Evolutionary conservation across 495 filamentous ascomycete genomes (phyloP).

Genomic region (Amphirosellinia nigrospora): DNA sequence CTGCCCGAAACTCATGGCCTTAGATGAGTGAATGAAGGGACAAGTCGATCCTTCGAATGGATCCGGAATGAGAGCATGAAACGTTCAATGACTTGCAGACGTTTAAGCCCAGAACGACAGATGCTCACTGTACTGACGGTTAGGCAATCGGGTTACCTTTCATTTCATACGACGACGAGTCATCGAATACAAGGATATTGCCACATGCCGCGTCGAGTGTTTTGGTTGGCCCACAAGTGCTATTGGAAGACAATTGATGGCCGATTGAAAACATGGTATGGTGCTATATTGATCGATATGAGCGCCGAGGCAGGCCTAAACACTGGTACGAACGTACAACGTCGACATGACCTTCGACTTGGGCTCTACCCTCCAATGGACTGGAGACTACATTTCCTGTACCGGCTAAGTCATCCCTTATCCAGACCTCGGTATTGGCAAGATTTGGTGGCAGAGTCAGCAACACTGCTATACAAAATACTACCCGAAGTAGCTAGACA

Average conservation of each 20-base stretch:
- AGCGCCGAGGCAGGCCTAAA: not conserved
- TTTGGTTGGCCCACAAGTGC: not conserved
- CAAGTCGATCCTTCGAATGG: not conserved
- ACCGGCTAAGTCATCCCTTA: not conserved
- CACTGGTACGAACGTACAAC: not conserved
- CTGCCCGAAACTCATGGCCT: not conserved
- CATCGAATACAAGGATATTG: no score
- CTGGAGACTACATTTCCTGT: not conserved
- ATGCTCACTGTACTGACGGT: not conserved
- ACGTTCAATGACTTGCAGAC: not conserved
- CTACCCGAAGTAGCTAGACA: constrained; percentile 17
- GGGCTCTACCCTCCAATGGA: not conserved
- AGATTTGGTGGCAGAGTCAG: not conserved
- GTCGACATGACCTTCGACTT: not conserved
- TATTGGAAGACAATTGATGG: not conserved
- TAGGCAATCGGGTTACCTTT: no score
- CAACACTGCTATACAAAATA: not conserved
- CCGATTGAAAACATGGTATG: not conserved
- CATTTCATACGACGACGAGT: no score
- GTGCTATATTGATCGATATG: not conserved
- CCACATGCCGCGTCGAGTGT: no score
- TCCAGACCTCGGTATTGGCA: not conserved
- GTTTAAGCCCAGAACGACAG: not conserved
- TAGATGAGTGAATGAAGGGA: not conserved
- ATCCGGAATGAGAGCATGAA: no score